phyloP scores from a whole-genome alignment of 306 rosid genomes.

The Vachellia pachyceras region DNA sequence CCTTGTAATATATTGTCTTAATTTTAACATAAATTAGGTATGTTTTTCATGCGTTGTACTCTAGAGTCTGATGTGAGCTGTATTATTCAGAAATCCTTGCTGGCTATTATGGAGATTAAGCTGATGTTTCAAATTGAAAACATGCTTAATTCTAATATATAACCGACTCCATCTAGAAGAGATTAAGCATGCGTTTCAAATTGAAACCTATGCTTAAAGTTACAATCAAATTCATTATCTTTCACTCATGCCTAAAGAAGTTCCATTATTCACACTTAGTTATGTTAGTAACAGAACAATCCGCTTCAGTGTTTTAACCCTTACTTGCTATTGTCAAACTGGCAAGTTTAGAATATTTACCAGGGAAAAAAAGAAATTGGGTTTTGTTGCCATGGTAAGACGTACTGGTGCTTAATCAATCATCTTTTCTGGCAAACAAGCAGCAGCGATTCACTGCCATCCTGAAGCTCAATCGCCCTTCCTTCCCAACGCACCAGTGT shows the following conservation, averaged over 20 bases:
- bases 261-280: background rate
- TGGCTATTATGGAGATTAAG: background rate
- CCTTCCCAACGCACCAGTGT: slow-evolving; percentile 89
- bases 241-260: background rate
- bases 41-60: no score
- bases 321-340: background rate
- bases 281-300: background rate
- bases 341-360: slow-evolving; percentile 50
- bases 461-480: slow-evolving; percentile 81
- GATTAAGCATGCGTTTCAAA: background rate
- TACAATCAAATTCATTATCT: no score
- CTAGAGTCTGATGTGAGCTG: no score
- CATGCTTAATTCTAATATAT: background rate
- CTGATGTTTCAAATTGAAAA: background rate
- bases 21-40: no score
- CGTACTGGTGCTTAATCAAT: slow-evolving; percentile 41
- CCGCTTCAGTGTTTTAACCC: background rate
- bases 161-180: background rate
- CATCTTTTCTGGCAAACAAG: slow-evolving; percentile 91
- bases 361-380: slow-evolving; percentile 46
- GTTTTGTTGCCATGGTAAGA: slow-evolving; percentile 47
- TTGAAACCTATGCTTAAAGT: background rate
- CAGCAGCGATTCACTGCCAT: slow-evolving; percentile 79
- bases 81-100: background rate
- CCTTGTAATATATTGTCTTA: no score